Percentiles rank a stretch among this genome's conserved stretches.
Evolutionary conservation across 106 monocot species (phyloP).

Genomic region (Alisma plantagoaquatica): DNA sequence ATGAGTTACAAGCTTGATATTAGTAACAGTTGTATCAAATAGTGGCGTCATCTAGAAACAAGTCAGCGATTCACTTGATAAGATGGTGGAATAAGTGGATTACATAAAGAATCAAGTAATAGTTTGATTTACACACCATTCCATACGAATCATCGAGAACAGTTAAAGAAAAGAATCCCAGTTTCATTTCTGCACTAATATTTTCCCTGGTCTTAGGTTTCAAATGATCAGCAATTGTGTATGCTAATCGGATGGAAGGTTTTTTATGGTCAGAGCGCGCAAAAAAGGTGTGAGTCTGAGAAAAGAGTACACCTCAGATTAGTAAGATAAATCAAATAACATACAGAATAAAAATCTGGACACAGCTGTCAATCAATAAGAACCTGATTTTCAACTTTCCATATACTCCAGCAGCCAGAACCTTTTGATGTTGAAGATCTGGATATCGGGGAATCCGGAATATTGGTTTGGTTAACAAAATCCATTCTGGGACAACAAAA

Average conservation of each 20-base stretch:
- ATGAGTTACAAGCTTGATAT: constrained; percentile 82
- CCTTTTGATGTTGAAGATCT: constrained; percentile 66
- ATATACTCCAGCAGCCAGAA: constrained; percentile 85
- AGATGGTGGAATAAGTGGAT: not conserved
- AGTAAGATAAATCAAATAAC: not conserved
- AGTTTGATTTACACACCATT: constrained; percentile 33
- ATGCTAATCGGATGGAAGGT: constrained; percentile 78
- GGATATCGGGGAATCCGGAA: constrained; percentile 55
- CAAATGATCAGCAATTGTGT: constrained; percentile 45
- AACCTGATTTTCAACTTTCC: constrained; percentile 99
- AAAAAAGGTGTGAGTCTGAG: constrained; percentile 83
- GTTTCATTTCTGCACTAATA: constrained; percentile 79
- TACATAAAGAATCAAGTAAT: not conserved
- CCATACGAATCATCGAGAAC: constrained; percentile 60
- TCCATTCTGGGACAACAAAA: constrained; percentile 90
- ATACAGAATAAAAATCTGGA: not conserved
- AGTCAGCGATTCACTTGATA: not conserved
- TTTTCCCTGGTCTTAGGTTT: constrained; percentile 86
- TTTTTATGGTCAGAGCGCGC: constrained; percentile 78
- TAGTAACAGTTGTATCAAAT: constrained; percentile 63
- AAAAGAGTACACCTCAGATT: constrained; percentile 4
- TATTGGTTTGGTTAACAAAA: constrained; percentile 70
- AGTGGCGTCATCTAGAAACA: constrained; percentile 69
- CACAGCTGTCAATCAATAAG: not conserved
- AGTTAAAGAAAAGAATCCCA: constrained; percentile 67